A percentile compares a stretch with the other conserved stretches of the same genome.
These are phyloP conservation scores for Starmera stellimalicola DNA, from an alignment of 1,139 yeast genomes.

Conservation along the genomic window DNA sequence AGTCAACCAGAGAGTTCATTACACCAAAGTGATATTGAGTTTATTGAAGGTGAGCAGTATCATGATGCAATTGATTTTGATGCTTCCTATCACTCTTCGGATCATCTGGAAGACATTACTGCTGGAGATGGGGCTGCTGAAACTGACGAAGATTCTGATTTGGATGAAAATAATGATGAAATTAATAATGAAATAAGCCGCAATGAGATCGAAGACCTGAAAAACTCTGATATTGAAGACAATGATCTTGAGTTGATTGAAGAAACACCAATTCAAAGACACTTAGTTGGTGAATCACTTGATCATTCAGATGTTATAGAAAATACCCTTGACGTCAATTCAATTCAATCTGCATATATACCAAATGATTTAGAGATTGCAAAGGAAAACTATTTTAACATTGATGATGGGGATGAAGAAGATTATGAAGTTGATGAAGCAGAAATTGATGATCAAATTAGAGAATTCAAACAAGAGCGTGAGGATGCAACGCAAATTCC, in stretches of 20 bases:
- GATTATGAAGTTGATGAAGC: conserved; percentile 11
- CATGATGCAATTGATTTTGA: conserved; percentile 12
- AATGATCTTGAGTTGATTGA: conserved; percentile 6
- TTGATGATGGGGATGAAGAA: conserved; percentile 13
- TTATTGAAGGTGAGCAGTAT: conserved; percentile 10
- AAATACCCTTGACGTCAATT: conserved; percentile 13
- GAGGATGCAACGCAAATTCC: conserved; percentile 3
- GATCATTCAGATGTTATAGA: conserved; percentile 8
- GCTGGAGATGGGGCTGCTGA: conserved; percentile 4
- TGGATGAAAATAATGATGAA: conserved; percentile 5
- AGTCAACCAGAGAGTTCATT: conserved; percentile 2
- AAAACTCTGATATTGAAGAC: conserved; percentile 4
- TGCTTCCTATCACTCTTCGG: not conserved
- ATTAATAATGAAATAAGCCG: conserved; percentile 4
- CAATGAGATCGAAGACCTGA: conserved; percentile 5
- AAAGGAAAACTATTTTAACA: conserved; percentile 2
- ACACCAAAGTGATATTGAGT: conserved; percentile 16
- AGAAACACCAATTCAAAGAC: conserved; percentile 1
- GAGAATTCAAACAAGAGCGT: conserved; percentile 7
- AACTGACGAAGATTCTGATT: conserved; percentile 1
- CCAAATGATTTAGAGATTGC: not conserved
- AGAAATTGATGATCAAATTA: conserved; percentile 2
- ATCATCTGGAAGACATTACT: conserved; percentile 6
- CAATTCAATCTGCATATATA: not conserved
- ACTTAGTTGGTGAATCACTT: not conserved